These are phyloP conservation scores for Sphagnum magellanicum DNA, from an alignment of 228 moss, liverwort and hornwort species.

Conservation along the genomic window DNA sequence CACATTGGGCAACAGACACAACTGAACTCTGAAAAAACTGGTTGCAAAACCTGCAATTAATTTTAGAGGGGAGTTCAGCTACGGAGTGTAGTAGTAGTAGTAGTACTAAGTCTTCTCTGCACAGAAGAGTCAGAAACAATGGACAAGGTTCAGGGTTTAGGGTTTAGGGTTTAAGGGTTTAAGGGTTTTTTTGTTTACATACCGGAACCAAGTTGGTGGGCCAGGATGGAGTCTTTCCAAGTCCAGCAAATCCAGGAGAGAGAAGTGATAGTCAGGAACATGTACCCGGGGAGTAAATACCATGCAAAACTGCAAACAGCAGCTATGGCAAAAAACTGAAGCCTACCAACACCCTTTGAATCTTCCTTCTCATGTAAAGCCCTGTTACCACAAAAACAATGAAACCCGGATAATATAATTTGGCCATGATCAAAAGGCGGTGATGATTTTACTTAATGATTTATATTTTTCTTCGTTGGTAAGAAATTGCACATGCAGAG, in stretches of 20 bases:
- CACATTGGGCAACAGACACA: too few species aligned
- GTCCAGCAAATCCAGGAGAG: conserved; percentile 72
- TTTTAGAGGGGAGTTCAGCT: too few species aligned
- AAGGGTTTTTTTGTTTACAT: not conserved
- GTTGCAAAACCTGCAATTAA: too few species aligned
- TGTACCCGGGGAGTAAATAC: conserved; percentile 57
- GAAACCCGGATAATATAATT: too few species aligned
- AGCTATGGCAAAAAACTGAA: conserved; percentile 58
- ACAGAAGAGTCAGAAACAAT: not conserved
- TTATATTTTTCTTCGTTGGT: too few species aligned
- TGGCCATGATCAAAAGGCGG: too few species aligned
- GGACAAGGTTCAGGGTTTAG: not conserved
- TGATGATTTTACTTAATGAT: too few species aligned
- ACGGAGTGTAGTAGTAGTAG: not conserved
- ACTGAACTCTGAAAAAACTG: too few species aligned
- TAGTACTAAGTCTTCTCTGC: not conserved
- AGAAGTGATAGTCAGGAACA: conserved; percentile 52
- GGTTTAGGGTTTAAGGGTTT: not conserved
- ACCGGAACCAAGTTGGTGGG: conserved; percentile 82
- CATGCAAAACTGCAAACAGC: conserved; percentile 49
- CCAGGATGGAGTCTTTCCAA: conserved; percentile 57
- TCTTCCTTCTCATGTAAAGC: conserved; percentile 36
- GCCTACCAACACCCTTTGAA: conserved; percentile 27
- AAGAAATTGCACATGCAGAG: too few species aligned
- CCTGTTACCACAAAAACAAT: conserved; percentile 5